phyloP scores from a whole-genome alignment of 306 rosid species.

The peach (Prunus persica) region DNA sequence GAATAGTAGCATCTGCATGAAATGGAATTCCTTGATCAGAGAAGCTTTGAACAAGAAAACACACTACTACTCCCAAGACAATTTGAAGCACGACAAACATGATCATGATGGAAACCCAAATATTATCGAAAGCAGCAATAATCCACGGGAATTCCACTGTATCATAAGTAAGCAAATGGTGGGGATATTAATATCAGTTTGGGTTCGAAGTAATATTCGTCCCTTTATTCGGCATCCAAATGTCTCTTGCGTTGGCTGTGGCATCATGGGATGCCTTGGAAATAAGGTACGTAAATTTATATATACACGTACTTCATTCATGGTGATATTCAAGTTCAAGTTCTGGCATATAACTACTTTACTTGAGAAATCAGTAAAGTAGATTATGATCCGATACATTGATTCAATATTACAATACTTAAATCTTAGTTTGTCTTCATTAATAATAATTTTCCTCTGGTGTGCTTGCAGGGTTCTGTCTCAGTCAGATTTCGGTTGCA shows the following conservation, averaged over 20 bases:
- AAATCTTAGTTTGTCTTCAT: background rate
- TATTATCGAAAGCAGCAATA: background rate
- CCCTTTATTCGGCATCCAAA: conserved; percentile 62
- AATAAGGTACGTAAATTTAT: conserved; percentile 57
- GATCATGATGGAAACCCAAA: background rate
- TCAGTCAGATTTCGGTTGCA: conserved; percentile 72
- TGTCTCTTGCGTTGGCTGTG: conserved; percentile 86
- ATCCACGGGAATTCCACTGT: conserved; percentile 49
- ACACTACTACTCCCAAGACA: background rate
- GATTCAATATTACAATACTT: background rate
- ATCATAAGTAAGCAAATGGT: conserved; percentile 91
- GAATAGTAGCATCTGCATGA: conserved; percentile 40
- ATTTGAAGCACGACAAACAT: background rate
- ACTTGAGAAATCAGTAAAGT: no score
- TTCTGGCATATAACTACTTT: no score
- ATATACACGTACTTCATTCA: background rate
- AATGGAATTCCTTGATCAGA: conserved; percentile 76
- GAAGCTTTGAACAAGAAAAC: conserved; percentile 53
- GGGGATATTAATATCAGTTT: conserved; percentile 76
- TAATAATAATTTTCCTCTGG: background rate
- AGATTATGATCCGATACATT: background rate
- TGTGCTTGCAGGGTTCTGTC: conserved; percentile 72
- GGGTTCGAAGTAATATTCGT: conserved; percentile 62
- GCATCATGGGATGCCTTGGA: conserved; percentile 84
- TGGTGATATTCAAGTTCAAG: background rate